Evolutionary conservation across 1,284 basidiomycete genomes (phyloP).

Genomic region (Peniophora sp.): DNA sequence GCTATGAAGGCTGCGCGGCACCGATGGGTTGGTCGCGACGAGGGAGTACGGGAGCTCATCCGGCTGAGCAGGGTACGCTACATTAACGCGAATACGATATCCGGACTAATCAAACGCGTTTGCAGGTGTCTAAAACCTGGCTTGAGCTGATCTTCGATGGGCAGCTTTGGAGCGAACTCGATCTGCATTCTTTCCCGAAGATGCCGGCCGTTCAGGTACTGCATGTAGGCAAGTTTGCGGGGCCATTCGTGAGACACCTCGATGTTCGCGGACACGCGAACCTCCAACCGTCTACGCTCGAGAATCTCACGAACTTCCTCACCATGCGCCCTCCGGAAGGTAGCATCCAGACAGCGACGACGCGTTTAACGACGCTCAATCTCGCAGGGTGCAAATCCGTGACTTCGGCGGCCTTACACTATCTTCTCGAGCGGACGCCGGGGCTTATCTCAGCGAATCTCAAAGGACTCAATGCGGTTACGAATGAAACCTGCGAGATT

Average conservation of each 20-base stretch:
- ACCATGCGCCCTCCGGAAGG: constrained; percentile 32
- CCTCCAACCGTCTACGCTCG: constrained; percentile 41
- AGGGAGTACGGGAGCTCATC: constrained; percentile 70
- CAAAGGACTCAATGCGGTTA: constrained; percentile 62
- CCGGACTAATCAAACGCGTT: constrained; percentile 8
- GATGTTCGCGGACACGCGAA: constrained; percentile 59
- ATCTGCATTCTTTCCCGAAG: constrained; percentile 53
- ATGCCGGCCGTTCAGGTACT: constrained; percentile 42
- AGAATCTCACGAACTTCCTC: constrained; percentile 45
- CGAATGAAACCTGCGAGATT: constrained; percentile 64
- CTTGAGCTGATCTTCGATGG: constrained; percentile 76
- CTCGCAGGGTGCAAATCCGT: constrained; percentile 69
- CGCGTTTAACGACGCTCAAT: constrained; percentile 63
- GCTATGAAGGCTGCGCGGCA: constrained; percentile 46
- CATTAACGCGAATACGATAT: constrained; percentile 15
- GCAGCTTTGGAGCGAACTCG: constrained; percentile 70
- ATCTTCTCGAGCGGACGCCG: constrained; percentile 65
- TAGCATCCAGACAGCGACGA: constrained; percentile 23
- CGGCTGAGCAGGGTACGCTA: constrained; percentile 68
- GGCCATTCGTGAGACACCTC: constrained; percentile 60
- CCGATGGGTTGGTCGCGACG: constrained; percentile 67
- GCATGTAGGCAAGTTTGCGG: constrained; percentile 43
- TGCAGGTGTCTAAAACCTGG: constrained; percentile 81
- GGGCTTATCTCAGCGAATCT: constrained; percentile 53
- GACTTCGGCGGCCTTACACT: constrained; percentile 57